phyloP scores from a whole-genome alignment of 441 rosid genomes.

The Breynia disticha region DNA sequence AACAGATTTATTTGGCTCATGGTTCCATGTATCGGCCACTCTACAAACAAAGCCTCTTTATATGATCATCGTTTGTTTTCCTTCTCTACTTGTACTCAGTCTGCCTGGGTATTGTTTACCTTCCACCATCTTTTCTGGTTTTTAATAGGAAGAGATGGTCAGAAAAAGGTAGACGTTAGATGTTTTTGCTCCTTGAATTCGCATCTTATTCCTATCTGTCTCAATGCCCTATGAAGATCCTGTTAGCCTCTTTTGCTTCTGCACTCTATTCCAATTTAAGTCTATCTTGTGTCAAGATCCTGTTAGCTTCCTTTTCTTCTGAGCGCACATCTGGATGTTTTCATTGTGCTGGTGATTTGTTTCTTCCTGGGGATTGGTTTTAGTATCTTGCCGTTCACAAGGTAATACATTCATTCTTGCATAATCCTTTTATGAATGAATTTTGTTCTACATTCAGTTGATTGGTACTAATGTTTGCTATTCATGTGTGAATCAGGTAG shows the following conservation, averaged over 20 bases:
- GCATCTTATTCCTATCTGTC: constrained; percentile 13
- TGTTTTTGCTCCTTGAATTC: constrained; percentile 21
- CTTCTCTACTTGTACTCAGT: constrained; percentile 7
- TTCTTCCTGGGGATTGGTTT: constrained; percentile 25
- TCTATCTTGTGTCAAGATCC: background rate
- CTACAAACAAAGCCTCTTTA: constrained; percentile 16
- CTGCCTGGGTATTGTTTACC: constrained; percentile 22
- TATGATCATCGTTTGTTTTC: constrained; percentile 6
- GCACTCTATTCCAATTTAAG: background rate
- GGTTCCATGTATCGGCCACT: constrained; percentile 17
- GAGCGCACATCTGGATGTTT: background rate
- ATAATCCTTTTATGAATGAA: background rate
- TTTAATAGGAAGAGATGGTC: constrained; percentile 43
- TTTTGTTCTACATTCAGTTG: background rate
- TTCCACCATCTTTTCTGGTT: constrained; percentile 32
- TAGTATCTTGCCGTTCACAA: constrained; percentile 14
- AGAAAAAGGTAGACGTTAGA: constrained; percentile 19
- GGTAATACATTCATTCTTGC: constrained; percentile 20
- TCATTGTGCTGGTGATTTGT: background rate
- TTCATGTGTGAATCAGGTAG: too few species aligned
- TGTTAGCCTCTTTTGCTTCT: constrained; percentile 10
- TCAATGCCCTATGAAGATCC: constrained; percentile 14
- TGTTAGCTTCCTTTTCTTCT: background rate
- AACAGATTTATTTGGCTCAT: constrained; percentile 3
- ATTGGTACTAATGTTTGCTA: background rate